Evolutionary conservation across 169 alveolate genomes (phyloP).

Genomic region (Amoebophrya sp.): DNA sequence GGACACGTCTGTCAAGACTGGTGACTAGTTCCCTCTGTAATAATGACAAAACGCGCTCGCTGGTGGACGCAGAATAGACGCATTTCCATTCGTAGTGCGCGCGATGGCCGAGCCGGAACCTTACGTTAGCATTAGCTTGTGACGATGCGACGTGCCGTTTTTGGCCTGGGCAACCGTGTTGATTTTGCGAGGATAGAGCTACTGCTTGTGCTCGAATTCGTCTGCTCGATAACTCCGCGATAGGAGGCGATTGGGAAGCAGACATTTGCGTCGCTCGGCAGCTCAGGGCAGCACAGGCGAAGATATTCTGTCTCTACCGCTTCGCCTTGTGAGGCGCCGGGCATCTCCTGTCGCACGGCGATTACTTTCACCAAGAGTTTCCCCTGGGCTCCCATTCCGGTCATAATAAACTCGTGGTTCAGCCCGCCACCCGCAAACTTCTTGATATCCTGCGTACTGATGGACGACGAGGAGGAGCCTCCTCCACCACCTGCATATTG

Average conservation of each 20-base stretch:
- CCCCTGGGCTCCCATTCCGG: neutral
- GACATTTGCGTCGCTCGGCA: neutral
- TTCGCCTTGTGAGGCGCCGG: neutral
- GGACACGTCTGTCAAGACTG: no score
- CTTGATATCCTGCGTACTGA: neutral
- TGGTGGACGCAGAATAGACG: no score
- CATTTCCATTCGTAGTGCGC: no score
- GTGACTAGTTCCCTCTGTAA: no score
- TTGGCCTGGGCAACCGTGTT: no score
- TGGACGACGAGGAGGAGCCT: neutral
- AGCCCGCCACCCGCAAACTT: neutral
- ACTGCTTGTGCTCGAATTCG: no score
- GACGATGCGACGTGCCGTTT: no score
- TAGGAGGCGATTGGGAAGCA: neutral
- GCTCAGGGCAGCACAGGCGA: neutral
- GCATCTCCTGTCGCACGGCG: neutral
- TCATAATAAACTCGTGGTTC: neutral
- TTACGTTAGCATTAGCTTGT: no score
- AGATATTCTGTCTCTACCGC: neutral
- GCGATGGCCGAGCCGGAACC: no score
- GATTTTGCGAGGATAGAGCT: no score
- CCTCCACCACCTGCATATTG: no score
- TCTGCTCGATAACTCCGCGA: neutral
- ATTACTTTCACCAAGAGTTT: neutral
- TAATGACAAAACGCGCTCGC: no score